These are phyloP conservation scores for Penicillium expansum DNA, from an alignment of 2,329 filamentous ascomycete species.

Conservation along the genomic window DNA sequence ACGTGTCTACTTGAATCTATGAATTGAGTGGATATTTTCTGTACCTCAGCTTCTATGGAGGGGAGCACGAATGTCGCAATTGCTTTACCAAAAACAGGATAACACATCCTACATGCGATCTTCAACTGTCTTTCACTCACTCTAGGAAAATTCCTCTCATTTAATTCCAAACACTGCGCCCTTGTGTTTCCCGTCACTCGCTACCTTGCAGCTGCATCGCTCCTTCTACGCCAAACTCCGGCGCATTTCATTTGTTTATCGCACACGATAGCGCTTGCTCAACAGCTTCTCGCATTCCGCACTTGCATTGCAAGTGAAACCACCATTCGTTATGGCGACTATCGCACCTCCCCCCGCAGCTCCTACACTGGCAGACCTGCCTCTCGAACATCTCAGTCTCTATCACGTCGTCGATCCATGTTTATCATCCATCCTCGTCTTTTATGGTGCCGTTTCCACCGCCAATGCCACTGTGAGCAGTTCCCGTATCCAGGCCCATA, in stretches of 20 bases:
- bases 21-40: constrained; percentile 6
- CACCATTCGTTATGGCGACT: constrained; percentile 64
- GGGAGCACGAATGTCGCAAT: constrained; percentile 17
- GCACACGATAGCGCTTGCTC: constrained; percentile 15
- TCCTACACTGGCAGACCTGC: constrained; percentile 70
- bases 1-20: constrained; percentile 3
- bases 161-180: constrained; percentile 1
- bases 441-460: constrained; percentile 87
- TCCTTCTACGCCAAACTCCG: constrained; percentile 9
- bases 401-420: constrained; percentile 84
- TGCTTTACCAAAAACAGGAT: constrained; percentile 10
- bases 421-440: constrained; percentile 79
- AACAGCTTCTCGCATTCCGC: constrained; percentile 7
- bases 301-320: constrained; percentile 12
- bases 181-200: constrained; percentile 6
- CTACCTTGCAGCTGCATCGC: neutral
- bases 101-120: constrained; percentile 13
- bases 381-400: constrained; percentile 76
- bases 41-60: constrained; percentile 20
- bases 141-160: constrained; percentile 5
- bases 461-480: constrained; percentile 82
- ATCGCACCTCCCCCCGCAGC: constrained; percentile 54
- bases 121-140: constrained; percentile 3
- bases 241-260: constrained; percentile 8
- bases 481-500: constrained; percentile 90